Evolutionary conservation across 2,329 filamentous ascomycete species (phyloP), one percentile per base, ranked within the genome.

Genomic region (Fusarium sp.): DNA sequence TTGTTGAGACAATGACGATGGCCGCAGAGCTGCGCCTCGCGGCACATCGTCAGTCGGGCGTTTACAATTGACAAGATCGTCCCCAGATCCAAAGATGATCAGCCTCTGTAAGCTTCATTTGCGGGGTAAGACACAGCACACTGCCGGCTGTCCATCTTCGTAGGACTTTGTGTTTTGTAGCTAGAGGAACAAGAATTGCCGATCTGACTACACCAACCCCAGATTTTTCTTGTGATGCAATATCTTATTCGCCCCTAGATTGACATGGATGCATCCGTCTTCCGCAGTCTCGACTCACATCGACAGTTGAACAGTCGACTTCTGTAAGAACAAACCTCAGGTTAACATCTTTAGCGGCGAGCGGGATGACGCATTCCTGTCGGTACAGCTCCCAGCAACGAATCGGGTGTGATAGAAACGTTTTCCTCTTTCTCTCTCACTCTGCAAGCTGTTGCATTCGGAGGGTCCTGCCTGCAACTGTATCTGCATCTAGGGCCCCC

Each of bases 291-390:
- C 25, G 43, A 50, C 53, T 56, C 53, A 37, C 34, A 28, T n/a
- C 51, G 26, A 31, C 46, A 23, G 28, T 49, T 30, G 21, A 46
- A 37, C 34, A 37, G 34, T 37, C 34, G 34, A 37, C 18, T 37
- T 12, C 10, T 31, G 21, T 13, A 30, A 30, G 28, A 31, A 60
- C 25, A 45, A 64, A 44, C 28, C 52, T 61, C 42, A 41, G 44
- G 11, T 34, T 21, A 13, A 26, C 19, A 28, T 42, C 34, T 42
- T 60, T 67, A 64, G 67, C 57, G 62, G 63, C 53, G 49, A 62
- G 57, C 72, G 72, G 72, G 72, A 74, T 74, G 72, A 74, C 72
- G 72, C 72, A 74, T 73, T 67, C 48, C 70, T 74, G 72, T 69
- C 72, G 72, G 72, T 74, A 74, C 73, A 26, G 18, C 18, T 37